Evolutionary conservation across 331 rosid species (phyloP).

Genomic region (Ulmus americana): DNA sequence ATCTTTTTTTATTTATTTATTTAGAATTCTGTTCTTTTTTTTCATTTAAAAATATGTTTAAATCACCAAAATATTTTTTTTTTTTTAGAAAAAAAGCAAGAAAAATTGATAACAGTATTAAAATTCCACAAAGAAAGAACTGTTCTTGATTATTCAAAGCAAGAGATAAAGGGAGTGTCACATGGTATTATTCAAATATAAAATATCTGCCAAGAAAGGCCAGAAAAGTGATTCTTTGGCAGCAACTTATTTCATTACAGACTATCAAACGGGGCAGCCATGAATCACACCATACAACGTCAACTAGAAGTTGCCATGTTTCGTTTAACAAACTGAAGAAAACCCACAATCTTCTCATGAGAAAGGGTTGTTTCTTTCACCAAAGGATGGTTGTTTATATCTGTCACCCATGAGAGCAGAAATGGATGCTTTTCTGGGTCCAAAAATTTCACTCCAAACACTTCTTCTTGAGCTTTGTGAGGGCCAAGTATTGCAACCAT

Average conservation of each 20-base stretch:
- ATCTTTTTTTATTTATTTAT: no score
- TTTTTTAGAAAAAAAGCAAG: no score
- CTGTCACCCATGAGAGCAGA: slow-evolving; percentile 16
- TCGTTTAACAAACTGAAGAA: background rate
- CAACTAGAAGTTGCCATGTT: background rate
- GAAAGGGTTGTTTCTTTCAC: slow-evolving; percentile 20
- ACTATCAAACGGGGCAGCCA: no score
- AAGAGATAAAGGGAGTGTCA: background rate
- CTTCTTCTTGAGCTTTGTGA: slow-evolving; percentile 23
- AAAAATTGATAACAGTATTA: no score
- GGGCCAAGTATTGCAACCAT: slow-evolving; percentile 17
- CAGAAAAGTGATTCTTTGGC: background rate
- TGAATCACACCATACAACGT: background rate
- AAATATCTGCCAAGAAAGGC: background rate
- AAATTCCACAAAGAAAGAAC: no score
- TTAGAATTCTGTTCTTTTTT: no score
- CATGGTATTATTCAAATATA: background rate
- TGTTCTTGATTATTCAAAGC: background rate
- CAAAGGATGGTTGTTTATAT: slow-evolving; percentile 13
- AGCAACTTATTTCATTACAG: no score
- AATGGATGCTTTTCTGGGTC: slow-evolving; percentile 15
- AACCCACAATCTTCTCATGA: slow-evolving; percentile 1
- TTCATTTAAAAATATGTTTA: no score
- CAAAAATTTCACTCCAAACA: background rate
- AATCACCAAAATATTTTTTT: no score